Evolutionary conservation across 2,329 filamentous ascomycete species (phyloP).

Genomic region (Penicillium occitanis): DNA sequence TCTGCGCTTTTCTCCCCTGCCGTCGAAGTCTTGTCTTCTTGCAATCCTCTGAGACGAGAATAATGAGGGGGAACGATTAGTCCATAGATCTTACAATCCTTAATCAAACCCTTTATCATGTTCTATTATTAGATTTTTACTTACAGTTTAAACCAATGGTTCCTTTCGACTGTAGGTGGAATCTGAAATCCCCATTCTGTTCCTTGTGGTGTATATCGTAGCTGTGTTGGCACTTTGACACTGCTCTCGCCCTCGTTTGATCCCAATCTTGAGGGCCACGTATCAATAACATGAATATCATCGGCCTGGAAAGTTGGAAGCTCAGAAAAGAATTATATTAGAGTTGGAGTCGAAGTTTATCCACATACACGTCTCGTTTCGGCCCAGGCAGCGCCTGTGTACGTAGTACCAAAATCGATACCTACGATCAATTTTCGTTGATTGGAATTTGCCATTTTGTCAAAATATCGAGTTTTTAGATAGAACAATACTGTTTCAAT

Average conservation of each 20-base stretch:
- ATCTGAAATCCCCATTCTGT: slow-evolving; percentile 99
- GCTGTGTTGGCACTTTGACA: slow-evolving; percentile 97
- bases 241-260: slow-evolving; percentile 57
- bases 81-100: neutral
- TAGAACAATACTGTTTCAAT: neutral
- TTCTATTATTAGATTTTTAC: slow-evolving; percentile 43
- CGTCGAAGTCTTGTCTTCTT: neutral
- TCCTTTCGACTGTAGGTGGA: slow-evolving; percentile 94
- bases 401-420: slow-evolving; percentile 98
- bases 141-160: slow-evolving; percentile 99
- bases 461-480: neutral
- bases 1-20: slow-evolving; percentile 57
- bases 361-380: neutral
- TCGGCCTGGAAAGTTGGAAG: neutral
- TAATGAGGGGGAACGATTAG: neutral
- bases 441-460: slow-evolving; percentile 62
- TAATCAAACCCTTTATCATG: neutral
- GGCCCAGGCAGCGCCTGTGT: slow-evolving; percentile 94
- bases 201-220: slow-evolving; percentile 99
- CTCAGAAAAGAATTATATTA: neutral
- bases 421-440: slow-evolving; percentile 98
- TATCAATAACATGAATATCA: neutral
- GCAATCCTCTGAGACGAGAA: neutral
- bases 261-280: neutral
- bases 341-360: slow-evolving; percentile 77